Evolutionary conservation across 306 rosid species (phyloP).

Genomic region (Cucumis hystrix): DNA sequence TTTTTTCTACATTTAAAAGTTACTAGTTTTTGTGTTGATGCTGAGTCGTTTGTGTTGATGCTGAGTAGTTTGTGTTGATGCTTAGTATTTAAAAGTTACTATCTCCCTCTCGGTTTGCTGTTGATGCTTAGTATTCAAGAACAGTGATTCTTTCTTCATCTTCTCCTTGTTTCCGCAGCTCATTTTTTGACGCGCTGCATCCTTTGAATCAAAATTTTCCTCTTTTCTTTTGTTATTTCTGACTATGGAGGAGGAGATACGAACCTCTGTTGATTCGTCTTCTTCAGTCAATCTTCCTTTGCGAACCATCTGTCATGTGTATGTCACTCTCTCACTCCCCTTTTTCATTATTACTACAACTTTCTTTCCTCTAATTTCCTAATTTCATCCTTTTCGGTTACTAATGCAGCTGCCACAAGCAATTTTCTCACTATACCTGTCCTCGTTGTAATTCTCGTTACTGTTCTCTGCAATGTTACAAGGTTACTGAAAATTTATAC

Average conservation of each 20-base stretch:
- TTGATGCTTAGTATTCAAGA: too few relatives aligned
- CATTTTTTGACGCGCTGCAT: not conserved
- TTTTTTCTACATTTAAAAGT: too few relatives aligned
- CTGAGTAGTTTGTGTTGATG: too few relatives aligned
- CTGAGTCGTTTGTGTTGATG: too few relatives aligned
- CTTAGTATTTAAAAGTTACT: too few relatives aligned
- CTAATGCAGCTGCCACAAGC: slow-evolving; percentile 63
- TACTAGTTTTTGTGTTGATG: too few relatives aligned
- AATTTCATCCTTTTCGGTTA: not conserved
- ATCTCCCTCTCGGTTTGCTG: too few relatives aligned
- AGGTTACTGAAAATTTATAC: slow-evolving; percentile 27
- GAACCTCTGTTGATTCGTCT: slow-evolving; percentile 39
- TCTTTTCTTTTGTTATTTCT: not conserved
- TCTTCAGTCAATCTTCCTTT: slow-evolving; percentile 32
- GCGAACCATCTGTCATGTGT: slow-evolving; percentile 75
- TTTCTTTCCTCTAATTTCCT: not conserved
- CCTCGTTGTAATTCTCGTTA: slow-evolving; percentile 90
- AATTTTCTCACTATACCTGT: slow-evolving; percentile 83
- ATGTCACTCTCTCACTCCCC: slow-evolving; percentile 11
- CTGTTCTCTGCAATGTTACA: slow-evolving; percentile 79
- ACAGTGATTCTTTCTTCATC: not conserved
- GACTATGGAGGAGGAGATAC: slow-evolving; percentile 42
- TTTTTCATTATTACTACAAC: not conserved
- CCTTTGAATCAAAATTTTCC: not conserved
- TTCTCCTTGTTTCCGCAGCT: not conserved